These are phyloP conservation scores for Skeletonema costatum DNA, from an alignment of 108 stramenopile genomes.

Conservation along the genomic window DNA sequence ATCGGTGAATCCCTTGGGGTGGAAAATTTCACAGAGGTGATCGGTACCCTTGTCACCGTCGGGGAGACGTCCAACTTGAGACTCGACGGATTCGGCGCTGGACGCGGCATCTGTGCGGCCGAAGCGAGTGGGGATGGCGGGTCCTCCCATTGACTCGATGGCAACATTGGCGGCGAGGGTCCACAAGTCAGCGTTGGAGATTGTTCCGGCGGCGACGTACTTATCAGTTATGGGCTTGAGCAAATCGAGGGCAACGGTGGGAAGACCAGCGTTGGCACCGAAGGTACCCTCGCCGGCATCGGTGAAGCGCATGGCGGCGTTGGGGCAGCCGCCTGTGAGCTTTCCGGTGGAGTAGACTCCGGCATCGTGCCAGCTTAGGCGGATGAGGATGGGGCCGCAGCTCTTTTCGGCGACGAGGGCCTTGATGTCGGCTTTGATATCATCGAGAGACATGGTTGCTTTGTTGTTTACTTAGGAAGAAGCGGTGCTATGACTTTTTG, in stretches of 20 bases:
- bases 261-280: slow-evolving; percentile 64
- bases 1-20: slow-evolving; percentile 81
- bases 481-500: not conserved
- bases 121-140: slow-evolving; percentile 50
- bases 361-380: slow-evolving; percentile 62
- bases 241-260: slow-evolving; percentile 41
- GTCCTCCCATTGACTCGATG: slow-evolving; percentile 62
- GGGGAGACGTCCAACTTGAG: slow-evolving; percentile 50
- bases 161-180: slow-evolving; percentile 74
- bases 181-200: slow-evolving; percentile 74
- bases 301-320: slow-evolving; percentile 63
- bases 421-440: slow-evolving; percentile 52
- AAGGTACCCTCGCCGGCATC: slow-evolving; percentile 48
- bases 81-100: slow-evolving; percentile 19
- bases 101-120: slow-evolving; percentile 52
- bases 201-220: slow-evolving; percentile 45
- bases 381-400: slow-evolving; percentile 57
- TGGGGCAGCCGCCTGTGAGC: slow-evolving; percentile 47
- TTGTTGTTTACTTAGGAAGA: not conserved
- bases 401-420: slow-evolving; percentile 52
- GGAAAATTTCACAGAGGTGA: slow-evolving; percentile 73
- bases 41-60: slow-evolving; percentile 58
- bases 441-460: slow-evolving; percentile 39
- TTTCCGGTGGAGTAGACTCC: slow-evolving; percentile 56
- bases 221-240: slow-evolving; percentile 64